Evolutionary conservation across 768 basidiomycete species (phyloP).

Genomic region (Cystoderma amianthinum): DNA sequence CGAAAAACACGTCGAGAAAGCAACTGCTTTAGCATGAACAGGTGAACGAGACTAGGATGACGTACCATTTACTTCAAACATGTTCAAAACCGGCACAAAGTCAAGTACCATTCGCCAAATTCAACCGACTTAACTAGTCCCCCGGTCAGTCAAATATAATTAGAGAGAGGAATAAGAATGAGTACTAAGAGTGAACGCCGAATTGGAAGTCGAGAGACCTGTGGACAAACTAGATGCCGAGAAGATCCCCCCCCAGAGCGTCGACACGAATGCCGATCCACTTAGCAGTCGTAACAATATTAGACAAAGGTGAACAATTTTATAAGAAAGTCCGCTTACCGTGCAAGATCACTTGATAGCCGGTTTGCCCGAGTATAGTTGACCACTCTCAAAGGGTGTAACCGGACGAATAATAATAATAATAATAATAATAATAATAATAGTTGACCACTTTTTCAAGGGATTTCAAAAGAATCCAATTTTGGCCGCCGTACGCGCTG

Average conservation of each 20-base stretch:
- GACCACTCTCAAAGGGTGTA: no score
- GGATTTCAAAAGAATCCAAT: constrained; percentile 38
- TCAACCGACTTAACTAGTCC: constrained; percentile 51
- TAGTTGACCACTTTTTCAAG: constrained; percentile 49
- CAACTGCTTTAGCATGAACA: not conserved
- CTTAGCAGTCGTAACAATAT: no score
- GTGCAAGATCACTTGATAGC: constrained; percentile 47
- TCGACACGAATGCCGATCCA: constrained; percentile 51
- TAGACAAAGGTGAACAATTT: no score
- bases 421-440: no score
- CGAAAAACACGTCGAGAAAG: not conserved
- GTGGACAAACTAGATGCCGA: constrained; percentile 53
- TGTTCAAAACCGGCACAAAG: constrained; percentile 35
- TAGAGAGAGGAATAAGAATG: no score
- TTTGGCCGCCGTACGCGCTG: constrained; percentile 59
- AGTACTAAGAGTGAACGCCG: constrained; percentile 55
- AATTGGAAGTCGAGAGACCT: constrained; percentile 26
- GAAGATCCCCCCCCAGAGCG: constrained; percentile 40
- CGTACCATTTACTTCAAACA: constrained; percentile 38
- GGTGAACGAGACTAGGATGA: constrained; percentile 18
- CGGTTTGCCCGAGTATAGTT: constrained; percentile 33
- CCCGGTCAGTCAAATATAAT: no score
- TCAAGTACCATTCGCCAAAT: constrained; percentile 54
- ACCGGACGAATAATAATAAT: no score
- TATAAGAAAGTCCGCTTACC: no score